A percentile compares a stretch with the other conserved stretches of the same genome.
phyloP scores from a whole-genome alignment of 768 basidiomycete species.

The Kwoniella sp. region DNA sequence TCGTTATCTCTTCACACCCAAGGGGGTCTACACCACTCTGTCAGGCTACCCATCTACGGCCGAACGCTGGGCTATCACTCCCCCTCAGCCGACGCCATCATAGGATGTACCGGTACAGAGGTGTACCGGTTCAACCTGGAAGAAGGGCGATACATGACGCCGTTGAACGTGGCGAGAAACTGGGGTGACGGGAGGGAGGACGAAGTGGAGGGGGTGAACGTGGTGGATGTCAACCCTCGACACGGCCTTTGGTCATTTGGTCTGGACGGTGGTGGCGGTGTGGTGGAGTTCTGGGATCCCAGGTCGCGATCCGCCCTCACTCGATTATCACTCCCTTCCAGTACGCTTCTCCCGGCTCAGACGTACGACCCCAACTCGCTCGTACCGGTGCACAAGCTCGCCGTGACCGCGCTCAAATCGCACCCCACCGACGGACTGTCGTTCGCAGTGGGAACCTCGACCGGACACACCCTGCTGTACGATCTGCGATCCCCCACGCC shows the following conservation, averaged over 20 bases:
- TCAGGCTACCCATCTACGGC: slow-evolving; percentile 90
- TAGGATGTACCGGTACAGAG: slow-evolving; percentile 78
- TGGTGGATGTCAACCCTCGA: slow-evolving; percentile 84
- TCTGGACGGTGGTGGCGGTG: slow-evolving; percentile 66
- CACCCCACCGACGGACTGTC: slow-evolving; percentile 77
- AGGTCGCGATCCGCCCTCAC: slow-evolving; percentile 64
- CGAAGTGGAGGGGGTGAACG: slow-evolving; percentile 77
- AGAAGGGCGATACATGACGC: slow-evolving; percentile 85
- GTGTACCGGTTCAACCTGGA: slow-evolving; percentile 92
- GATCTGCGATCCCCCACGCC: slow-evolving; percentile 81
- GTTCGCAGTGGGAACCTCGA: slow-evolving; percentile 89
- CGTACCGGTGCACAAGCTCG: slow-evolving; percentile 50
- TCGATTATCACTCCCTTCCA: slow-evolving; percentile 40
- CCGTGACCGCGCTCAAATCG: slow-evolving; percentile 79
- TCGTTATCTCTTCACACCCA: slow-evolving; percentile 91
- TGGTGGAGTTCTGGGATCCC: slow-evolving; percentile 94
- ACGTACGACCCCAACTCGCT: slow-evolving; percentile 19
- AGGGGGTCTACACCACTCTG: slow-evolving; percentile 83
- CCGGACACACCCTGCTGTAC: slow-evolving; percentile 89
- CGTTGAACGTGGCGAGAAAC: slow-evolving; percentile 55
- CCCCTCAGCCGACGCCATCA: slow-evolving; percentile 83
- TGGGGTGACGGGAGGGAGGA: slow-evolving; percentile 37
- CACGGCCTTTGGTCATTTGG: slow-evolving; percentile 89
- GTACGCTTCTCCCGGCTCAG: slow-evolving; percentile 37
- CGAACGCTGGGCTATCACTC: slow-evolving; percentile 88